Evolutionary conservation across 1,284 basidiomycete genomes (phyloP).

Genomic region (Malassezia furfur): DNA sequence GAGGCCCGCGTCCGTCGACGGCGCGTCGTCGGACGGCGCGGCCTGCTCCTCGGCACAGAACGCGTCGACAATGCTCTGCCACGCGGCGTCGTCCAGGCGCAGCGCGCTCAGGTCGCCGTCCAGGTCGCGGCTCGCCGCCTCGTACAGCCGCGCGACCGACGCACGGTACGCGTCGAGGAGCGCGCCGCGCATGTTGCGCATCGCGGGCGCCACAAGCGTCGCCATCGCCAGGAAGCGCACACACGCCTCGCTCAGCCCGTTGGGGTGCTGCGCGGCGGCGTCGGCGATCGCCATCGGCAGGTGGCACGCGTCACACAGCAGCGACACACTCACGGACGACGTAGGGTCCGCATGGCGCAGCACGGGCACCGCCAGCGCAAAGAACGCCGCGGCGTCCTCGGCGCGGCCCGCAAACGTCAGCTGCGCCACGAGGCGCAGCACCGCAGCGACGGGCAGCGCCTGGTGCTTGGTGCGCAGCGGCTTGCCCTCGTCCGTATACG

Average conservation of each 20-base stretch:
- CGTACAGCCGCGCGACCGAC: constrained; percentile 12
- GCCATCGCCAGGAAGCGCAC: constrained; percentile 10
- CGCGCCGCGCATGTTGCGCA: constrained; percentile 5
- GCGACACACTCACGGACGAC: background rate
- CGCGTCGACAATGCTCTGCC: constrained; percentile 8
- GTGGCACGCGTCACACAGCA: constrained; percentile 15
- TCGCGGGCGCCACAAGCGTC: constrained; percentile 8
- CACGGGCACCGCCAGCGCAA: background rate
- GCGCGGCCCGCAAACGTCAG: constrained; percentile 3
- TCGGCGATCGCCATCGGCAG: constrained; percentile 19
- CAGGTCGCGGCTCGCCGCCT: constrained; percentile 12
- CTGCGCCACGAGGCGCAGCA: constrained; percentile 8
- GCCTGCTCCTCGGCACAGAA: background rate
- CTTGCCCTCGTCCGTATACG: background rate
- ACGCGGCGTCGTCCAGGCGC: background rate
- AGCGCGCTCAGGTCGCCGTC: constrained; percentile 1
- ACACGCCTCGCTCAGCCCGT: constrained; percentile 1
- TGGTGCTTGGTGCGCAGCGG: constrained; percentile 1
- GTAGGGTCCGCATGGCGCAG: constrained; percentile 3
- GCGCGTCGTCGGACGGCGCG: background rate
- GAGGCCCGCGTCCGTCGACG: background rate
- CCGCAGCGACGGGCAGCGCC: constrained; percentile 51
- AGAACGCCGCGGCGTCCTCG: constrained; percentile 6
- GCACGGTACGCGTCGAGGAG: constrained; percentile 2
- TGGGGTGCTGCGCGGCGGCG: constrained; percentile 1